Conservation (phyloP, 805 yeast species). For the Ogataea trehalophila region DNA sequence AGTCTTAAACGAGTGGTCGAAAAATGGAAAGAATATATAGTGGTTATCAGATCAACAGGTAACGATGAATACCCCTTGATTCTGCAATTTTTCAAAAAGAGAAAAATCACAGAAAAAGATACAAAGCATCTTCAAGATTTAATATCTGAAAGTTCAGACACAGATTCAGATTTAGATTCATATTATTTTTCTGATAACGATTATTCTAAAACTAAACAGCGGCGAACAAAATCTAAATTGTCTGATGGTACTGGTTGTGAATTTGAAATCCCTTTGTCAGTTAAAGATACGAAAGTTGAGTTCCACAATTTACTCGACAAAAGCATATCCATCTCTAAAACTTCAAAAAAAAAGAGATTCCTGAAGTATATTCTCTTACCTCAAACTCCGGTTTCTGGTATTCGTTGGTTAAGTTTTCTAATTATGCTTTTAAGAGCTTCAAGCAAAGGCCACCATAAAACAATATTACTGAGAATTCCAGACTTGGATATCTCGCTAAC, state of each 20-base stretch:
- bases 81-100: constrained; percentile 56
- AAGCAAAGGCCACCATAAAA: constrained; percentile 5
- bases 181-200: not conserved
- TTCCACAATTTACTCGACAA: constrained; percentile 69
- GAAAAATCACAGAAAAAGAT: constrained; percentile 31
- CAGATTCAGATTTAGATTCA: not conserved
- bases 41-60: constrained; percentile 65
- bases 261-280: constrained; percentile 17
- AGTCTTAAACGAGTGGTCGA: constrained; percentile 55
- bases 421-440: constrained; percentile 38
- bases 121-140: constrained; percentile 2
- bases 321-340: constrained; percentile 49
- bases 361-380: constrained; percentile 48
- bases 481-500: constrained; percentile 40
- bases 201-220: not conserved
- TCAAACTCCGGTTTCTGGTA: constrained; percentile 47
- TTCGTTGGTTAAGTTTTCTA: constrained; percentile 62
- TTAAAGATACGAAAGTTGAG: constrained; percentile 33
- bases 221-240: constrained; percentile 1
- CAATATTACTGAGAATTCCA: constrained; percentile 37
- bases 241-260: constrained; percentile 7
- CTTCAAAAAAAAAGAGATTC: constrained; percentile 5
- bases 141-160: not conserved
- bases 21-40: constrained; percentile 76
- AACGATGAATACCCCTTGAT: constrained; percentile 45